Base-by-base conservation (phyloP, 257 asterid genomes). In the Scutellaria barbata region DNA sequence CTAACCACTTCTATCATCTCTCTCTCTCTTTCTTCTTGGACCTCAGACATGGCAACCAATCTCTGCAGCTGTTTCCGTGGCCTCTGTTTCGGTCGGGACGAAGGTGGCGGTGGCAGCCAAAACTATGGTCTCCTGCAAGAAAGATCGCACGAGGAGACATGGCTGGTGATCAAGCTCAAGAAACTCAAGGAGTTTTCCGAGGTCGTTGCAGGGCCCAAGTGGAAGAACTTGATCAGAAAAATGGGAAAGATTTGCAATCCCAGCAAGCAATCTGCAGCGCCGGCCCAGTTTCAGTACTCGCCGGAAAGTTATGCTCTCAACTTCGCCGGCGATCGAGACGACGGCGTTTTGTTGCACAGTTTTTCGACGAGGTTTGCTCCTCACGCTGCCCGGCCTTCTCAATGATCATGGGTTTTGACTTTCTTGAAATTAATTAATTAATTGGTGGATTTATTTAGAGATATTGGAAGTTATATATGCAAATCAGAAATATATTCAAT, bases 281-380 rank as follows among this genome's bases (percentile, higher is more conserved):
- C 25, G 69, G 37, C 73, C 55, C 79, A 77, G 71, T 69, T 74
- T 54, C 89, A 81, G 76, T 92, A 92, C 40, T 86, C 85, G 51
- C 95, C 96, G 37, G 75, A 81, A 52, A 85, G 93, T 63, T 92
- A 92, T 37, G 93, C 93, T 5, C 80, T 89, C 10, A 92, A 92
- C 51, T 92, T 92, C 45, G 88, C 79, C 39, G 83, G 84, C 7
- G 83, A 20, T 10, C 63, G 84, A 46, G 90, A 80, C 10, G 83
- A 77, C 13, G 85, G 68, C 6, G 75, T 33, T 50, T 54, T 79
- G 33, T 37, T 58, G 64, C 82, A 77, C 8, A 83, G 77, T 71
- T 91, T 91, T 37, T 85, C 96, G 2, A 33, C 85, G 3, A 85
- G 95, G 63, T 87, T 89, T 52, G 85, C 84, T 11, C 68, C 81